Percentiles rank a stretch among this genome's conserved stretches.
Conservation (phyloP, 352 stramenopile species). For the Phytophthora citricola region DNA sequence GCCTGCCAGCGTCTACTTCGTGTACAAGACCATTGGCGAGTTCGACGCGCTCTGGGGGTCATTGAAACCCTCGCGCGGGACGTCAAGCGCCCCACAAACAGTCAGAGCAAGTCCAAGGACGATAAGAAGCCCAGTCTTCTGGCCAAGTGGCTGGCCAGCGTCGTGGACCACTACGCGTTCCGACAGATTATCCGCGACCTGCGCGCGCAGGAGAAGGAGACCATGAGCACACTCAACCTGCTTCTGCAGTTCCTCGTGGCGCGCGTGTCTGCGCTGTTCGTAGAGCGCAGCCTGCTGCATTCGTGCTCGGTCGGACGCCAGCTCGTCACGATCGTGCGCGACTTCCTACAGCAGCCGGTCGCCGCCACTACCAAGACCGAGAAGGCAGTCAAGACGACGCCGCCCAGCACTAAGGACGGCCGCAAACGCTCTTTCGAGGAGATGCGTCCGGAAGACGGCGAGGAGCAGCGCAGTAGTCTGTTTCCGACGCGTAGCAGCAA, state of each 20-base stretch:
- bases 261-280: conserved; percentile 64
- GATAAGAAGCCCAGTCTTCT: conserved; percentile 49
- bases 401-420: conserved; percentile 23
- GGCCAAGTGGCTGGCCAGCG: conserved; percentile 76
- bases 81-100: conserved; percentile 47
- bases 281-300: conserved; percentile 62
- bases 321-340: conserved; percentile 65
- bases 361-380: conserved; percentile 20
- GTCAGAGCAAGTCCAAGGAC: conserved; percentile 12
- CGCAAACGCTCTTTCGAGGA: conserved; percentile 69
- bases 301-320: conserved; percentile 59
- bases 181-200: conserved; percentile 62
- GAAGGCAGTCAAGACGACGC: conserved; percentile 19
- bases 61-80: conserved; percentile 61
- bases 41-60: conserved; percentile 76
- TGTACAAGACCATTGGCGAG: conserved; percentile 83
- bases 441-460: conserved; percentile 51
- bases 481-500: conserved; percentile 42
- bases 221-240: conserved; percentile 77
- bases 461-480: conserved; percentile 31
- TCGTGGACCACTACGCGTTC: conserved; percentile 83
- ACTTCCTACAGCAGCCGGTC: conserved; percentile 72
- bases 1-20: conserved; percentile 64
- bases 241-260: conserved; percentile 74
- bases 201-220: conserved; percentile 71